phyloP scores from a whole-genome alignment of 768 basidiomycete species.

The Leccinum imitatum region DNA sequence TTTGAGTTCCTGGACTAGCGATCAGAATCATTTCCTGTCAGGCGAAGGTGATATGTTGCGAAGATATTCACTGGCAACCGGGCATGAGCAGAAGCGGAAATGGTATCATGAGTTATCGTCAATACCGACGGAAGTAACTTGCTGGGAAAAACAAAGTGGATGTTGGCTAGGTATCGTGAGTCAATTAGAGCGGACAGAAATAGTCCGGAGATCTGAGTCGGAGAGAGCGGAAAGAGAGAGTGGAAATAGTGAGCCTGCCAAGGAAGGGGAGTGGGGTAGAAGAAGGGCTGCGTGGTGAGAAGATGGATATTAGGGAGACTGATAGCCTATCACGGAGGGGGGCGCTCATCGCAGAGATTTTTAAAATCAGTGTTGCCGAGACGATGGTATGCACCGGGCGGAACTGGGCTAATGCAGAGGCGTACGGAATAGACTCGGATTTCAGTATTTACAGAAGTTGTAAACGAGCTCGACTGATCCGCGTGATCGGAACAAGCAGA shows the following conservation, averaged over 20 bases:
- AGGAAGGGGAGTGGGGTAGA: constrained; percentile 8
- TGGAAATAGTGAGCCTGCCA: constrained; percentile 13
- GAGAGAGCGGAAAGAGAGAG: constrained; percentile 14
- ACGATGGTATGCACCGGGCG: constrained; percentile 13
- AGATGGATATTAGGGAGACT: neutral
- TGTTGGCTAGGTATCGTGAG: constrained; percentile 3
- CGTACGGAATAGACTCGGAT: neutral
- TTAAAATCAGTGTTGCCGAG: constrained; percentile 1
- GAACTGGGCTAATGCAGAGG: constrained; percentile 10
- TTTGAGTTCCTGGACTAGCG: neutral
- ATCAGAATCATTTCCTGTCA: neutral
- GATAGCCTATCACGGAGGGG: constrained; percentile 7
- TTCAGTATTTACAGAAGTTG: neutral
- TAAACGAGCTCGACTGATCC: constrained; percentile 8
- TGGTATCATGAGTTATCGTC: neutral
- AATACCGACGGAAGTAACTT: neutral
- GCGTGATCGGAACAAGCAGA: constrained; percentile 6
- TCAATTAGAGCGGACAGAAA: constrained; percentile 12
- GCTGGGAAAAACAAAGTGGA: neutral
- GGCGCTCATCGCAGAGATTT: neutral
- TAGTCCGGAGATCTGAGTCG: constrained; percentile 16
- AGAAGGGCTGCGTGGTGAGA: constrained; percentile 18
- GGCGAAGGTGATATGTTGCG: neutral
- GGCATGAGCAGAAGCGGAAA: neutral
- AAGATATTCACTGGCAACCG: neutral